Conservation (phyloP, 1,139 yeast species). For the Lodderomyces jiufengensis region DNA sequence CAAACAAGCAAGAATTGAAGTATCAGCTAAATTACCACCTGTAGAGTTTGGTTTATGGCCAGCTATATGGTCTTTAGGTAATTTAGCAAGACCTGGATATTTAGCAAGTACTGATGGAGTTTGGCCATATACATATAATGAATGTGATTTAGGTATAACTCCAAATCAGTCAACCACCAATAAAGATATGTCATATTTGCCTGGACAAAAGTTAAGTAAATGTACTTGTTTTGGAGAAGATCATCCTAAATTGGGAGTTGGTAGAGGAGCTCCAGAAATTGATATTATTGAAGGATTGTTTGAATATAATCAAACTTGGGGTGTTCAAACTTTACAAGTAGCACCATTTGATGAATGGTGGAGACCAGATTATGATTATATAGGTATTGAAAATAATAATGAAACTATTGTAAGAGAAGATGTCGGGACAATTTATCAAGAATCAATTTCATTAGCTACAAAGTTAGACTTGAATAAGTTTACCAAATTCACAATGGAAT, state of each 20-base stretch:
- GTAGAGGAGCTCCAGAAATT: constrained; percentile 34
- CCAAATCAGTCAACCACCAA: constrained; percentile 27
- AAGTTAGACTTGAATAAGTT: constrained; percentile 24
- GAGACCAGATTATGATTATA: constrained; percentile 28
- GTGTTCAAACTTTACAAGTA: constrained; percentile 30
- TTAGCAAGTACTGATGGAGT: constrained; percentile 31
- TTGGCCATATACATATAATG: constrained; percentile 33
- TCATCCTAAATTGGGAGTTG: constrained; percentile 28
- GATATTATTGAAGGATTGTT: constrained; percentile 30
- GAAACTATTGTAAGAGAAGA: constrained; percentile 25
- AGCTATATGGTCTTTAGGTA: constrained; percentile 32
- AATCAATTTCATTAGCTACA: constrained; percentile 28
- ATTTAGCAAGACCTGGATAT: constrained; percentile 30
- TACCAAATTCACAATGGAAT: constrained; percentile 26
- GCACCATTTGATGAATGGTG: constrained; percentile 36
- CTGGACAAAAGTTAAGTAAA: constrained; percentile 27
- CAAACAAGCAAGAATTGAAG: constrained; percentile 24
- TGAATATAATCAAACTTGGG: constrained; percentile 20
- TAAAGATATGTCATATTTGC: constrained; percentile 28
- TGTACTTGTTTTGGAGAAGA: constrained; percentile 28
- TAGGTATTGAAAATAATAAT: constrained; percentile 18
- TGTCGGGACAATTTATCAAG: constrained; percentile 29
- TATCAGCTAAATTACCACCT: constrained; percentile 23
- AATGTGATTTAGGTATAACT: constrained; percentile 28
- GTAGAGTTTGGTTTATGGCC: constrained; percentile 29